Evolutionary conservation across 129 eudicot genomes (phyloP).

Genomic region (Rutidosis leptorrhynchoides): DNA sequence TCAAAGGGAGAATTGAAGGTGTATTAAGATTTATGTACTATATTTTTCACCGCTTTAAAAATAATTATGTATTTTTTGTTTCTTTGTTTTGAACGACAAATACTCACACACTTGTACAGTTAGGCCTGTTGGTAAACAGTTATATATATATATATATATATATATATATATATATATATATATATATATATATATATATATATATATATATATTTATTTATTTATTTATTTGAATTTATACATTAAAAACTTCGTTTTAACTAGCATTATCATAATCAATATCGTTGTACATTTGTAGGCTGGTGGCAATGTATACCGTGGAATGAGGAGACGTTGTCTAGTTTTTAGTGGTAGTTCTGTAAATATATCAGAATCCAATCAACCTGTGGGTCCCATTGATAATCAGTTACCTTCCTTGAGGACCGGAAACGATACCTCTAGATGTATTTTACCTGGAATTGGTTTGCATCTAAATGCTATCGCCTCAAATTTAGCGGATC

Average conservation of each 20-base stretch:
- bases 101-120: not conserved
- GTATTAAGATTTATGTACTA: not conserved
- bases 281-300: constrained; percentile 39
- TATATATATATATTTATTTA: too few species aligned
- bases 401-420: constrained; percentile 38
- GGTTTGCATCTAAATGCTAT: constrained; percentile 87
- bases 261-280: too few species aligned
- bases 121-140: too few species aligned
- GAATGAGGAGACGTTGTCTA: constrained; percentile 88
- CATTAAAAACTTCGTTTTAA: not conserved
- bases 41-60: not conserved
- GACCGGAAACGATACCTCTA: constrained; percentile 50
- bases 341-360: constrained; percentile 50
- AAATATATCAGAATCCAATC: constrained; percentile 40
- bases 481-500: constrained; percentile 59
- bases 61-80: not conserved
- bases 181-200: too few species aligned
- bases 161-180: too few species aligned
- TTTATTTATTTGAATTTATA: not conserved
- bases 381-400: constrained; percentile 27
- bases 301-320: constrained; percentile 59
- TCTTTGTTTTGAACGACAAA: not conserved
- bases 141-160: too few species aligned
- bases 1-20: not conserved
- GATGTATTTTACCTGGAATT: constrained; percentile 64